These are phyloP conservation scores for Hygrocybe punicea DNA, from an alignment of 768 basidiomycete genomes.

Conservation along the genomic window DNA sequence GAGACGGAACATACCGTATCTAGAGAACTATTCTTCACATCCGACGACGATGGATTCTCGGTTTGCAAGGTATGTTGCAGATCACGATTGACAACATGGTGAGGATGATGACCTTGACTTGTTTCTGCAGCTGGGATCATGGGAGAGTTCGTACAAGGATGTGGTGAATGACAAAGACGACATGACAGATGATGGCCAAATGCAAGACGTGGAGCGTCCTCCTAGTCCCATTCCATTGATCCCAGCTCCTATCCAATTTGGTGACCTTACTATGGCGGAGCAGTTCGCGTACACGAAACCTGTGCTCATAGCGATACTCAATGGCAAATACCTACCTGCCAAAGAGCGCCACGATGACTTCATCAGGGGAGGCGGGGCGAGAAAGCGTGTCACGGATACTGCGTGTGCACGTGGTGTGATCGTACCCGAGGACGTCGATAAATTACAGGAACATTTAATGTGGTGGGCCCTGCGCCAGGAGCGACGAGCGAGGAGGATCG, in stretches of 20 bases:
- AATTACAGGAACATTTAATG: constrained; percentile 34
- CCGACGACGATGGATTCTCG: constrained; percentile 57
- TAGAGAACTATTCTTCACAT: constrained; percentile 55
- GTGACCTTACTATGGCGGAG: constrained; percentile 45
- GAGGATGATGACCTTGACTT: background rate
- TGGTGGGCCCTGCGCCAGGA: constrained; percentile 46
- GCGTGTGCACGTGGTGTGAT: constrained; percentile 42
- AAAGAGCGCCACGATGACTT: constrained; percentile 48
- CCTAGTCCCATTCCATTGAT: constrained; percentile 43
- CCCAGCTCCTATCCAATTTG: constrained; percentile 44
- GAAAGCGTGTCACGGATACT: constrained; percentile 38
- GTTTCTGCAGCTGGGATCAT: constrained; percentile 50
- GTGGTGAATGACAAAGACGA: constrained; percentile 39
- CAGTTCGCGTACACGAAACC: constrained; percentile 69
- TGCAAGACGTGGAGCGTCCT: constrained; percentile 20
- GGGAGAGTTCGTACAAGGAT: constrained; percentile 46
- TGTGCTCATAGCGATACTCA: constrained; percentile 57
- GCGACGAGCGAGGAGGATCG: constrained; percentile 6
- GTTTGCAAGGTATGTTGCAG: constrained; percentile 49
- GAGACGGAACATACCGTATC: constrained; percentile 39
- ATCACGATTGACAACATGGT: background rate
- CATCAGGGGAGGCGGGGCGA: constrained; percentile 53
- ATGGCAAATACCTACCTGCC: constrained; percentile 54
- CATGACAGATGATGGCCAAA: constrained; percentile 26
- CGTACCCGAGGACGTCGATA: constrained; percentile 38